Base-by-base conservation (phyloP, 495 filamentous ascomycete genomes). In the Tuber borchii region DNA sequence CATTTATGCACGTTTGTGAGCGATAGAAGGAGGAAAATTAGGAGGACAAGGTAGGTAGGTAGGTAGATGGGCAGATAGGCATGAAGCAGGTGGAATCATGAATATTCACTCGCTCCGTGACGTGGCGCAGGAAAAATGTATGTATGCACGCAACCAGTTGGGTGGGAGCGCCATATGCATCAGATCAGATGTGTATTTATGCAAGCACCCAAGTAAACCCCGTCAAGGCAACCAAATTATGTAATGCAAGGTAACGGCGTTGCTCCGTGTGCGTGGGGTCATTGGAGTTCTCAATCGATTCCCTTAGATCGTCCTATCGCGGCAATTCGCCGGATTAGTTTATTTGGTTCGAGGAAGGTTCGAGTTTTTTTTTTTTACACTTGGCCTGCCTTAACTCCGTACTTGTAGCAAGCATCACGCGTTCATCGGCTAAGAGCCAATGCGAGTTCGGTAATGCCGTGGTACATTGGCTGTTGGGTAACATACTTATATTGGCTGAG, bases 31-130 rank as follows among this genome's bases (percentile, higher is more conserved):
- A 8, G 46, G 22, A 42, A 42, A 19, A 22, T 26, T 22, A 12
- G 34, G 17, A 17, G 44, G 34, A 69, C n/a, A 26, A 37, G 22
- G 16, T 10, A 20, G 72, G 69, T 10, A 20, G 72, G 69, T 68
- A 4, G 16, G 16, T 19, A 75, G 31, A 3, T 17, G 5, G 4
- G 42, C 71, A 22, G 51, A 34, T 40, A 65, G 10, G 26, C 3
- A 16, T 3, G 46, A 65, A 1, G 26, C 4, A 34, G 14, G 26
- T 19, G 26, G 14, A 34, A 12, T 65, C 56, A 65, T 6, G 26
- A 34, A 65, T 7, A 65, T 65, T 65, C 56, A 65, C 56, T 65
- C 56, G 56, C 34, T 65, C 17, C 56, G 56, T 65, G 56, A 65
- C 56, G 56, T 65, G 56, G 56, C 56, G 10, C 56, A 16, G 56